Evolutionary conservation across 2,329 filamentous ascomycete species (phyloP), one percentile per base, ranked within the genome.

Genomic region (Aspergillus costaricaensis): DNA sequence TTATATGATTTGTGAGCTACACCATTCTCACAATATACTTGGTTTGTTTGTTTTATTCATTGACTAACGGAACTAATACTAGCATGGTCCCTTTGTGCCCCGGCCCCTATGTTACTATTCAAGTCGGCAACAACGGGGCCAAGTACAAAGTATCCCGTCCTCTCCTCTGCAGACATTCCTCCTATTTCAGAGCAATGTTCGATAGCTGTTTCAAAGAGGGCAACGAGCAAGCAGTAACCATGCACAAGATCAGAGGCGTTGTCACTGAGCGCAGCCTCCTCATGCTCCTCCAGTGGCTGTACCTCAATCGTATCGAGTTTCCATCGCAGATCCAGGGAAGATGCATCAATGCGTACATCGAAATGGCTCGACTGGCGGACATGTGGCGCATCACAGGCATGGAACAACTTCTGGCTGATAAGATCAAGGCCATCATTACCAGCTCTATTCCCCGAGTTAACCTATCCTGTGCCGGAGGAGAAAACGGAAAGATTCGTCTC

Each of bases 171-270:
- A 36, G 38, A 10, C 12, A 53, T 10, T 68, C 63, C 0, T 15
- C 57, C 0, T 49, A 57, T n/a, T 66, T 68, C 19, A 49, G 56
- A 30, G 25, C 23, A 4, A 68, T 68, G 62, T 64, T 68, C 25
- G 23, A 62, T 3, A 15, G 60, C 2, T 1, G 55, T 4, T 63
- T 64, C 23, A 23, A 12, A 59, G 65, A 66, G 36, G 44, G 27
- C 0, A 5, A 61, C 19, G 30, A 63, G 25, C 25, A 56, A 49
- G 58, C 50, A n/a, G 61, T 43, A 5, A 50, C 8, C 3, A 50
- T 68, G 9, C 41, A 63, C 52, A 61, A 66, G 21, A 55, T 60
- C 12, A 30, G 61, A 0, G 60, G 48, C 1, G 43, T 58, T 10
- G 12, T 67, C 2, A 64, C 60, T 1, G 44, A 41, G 14, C 58